These are phyloP conservation scores for Tricladium varicosporioides DNA, from an alignment of 2,329 filamentous ascomycete species.

Conservation along the genomic window DNA sequence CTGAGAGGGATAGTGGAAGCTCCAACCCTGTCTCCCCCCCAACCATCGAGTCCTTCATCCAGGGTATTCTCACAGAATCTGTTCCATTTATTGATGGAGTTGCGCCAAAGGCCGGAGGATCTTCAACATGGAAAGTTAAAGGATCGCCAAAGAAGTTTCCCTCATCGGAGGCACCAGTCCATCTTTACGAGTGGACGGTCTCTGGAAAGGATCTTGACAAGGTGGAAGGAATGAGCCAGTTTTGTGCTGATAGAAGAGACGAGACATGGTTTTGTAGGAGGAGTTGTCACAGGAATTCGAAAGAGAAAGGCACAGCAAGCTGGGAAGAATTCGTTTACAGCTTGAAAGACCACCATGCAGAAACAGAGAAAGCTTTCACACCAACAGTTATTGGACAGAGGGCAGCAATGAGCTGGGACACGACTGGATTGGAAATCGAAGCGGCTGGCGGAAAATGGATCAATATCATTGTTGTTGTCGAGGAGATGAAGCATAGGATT, in stretches of 20 bases:
- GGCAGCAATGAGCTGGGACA: conserved; percentile 46
- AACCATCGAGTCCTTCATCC: conserved; percentile 48
- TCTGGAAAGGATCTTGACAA: conserved; percentile 42
- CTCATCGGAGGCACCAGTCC: conserved; percentile 49
- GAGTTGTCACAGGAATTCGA: conserved; percentile 57
- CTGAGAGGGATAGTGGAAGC: conserved; percentile 14
- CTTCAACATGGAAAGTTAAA: conserved; percentile 49
- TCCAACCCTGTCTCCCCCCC: conserved; percentile 14
- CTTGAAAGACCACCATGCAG: conserved; percentile 57
- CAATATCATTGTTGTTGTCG: conserved; percentile 49
- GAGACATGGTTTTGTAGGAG: conserved; percentile 66
- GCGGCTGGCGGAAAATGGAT: conserved; percentile 43
- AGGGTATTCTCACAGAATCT: conserved; percentile 54
- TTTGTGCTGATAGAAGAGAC: conserved; percentile 32
- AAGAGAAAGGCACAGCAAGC: conserved; percentile 50
- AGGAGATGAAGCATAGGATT: conserved; percentile 66
- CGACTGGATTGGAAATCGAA: conserved; percentile 39
- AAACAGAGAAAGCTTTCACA: conserved; percentile 57
- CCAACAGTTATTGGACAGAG: conserved; percentile 49
- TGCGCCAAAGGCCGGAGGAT: conserved; percentile 40
- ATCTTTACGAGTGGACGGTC: conserved; percentile 52
- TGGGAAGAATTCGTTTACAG: conserved; percentile 62
- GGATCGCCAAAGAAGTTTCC: conserved; percentile 45
- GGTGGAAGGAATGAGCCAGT: conserved; percentile 32
- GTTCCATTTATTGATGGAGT: conserved; percentile 56